Percentiles rank a stretch among this genome's conserved stretches.
Conservation (phyloP, 306 rosid species). For the Vachellia collinsii region DNA sequence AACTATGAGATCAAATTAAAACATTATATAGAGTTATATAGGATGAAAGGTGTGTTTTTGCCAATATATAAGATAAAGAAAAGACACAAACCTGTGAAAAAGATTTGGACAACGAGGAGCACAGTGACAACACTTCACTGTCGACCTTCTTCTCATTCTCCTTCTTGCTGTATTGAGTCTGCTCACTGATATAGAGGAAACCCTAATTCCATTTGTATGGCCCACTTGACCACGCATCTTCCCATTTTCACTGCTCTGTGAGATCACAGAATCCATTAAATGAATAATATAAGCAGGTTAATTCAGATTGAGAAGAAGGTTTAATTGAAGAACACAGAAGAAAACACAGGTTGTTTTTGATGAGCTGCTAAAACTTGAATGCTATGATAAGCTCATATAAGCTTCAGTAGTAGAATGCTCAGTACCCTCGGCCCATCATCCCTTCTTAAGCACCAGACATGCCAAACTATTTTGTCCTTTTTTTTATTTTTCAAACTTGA, state of each 20-base stretch:
- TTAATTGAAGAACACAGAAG: not conserved
- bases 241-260: not conserved
- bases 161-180: constrained; percentile 22
- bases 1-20: not conserved
- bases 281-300: too few species aligned
- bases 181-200: too few species aligned
- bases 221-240: not conserved
- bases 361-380: not conserved
- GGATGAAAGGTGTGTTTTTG: too few species aligned
- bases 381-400: not conserved
- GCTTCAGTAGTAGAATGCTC: not conserved
- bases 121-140: constrained; percentile 16
- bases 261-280: constrained; percentile 29
- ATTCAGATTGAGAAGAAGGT: too few species aligned
- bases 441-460: too few species aligned
- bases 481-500: too few species aligned
- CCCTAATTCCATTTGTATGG: too few species aligned
- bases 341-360: not conserved
- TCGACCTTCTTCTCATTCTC: constrained; percentile 10
- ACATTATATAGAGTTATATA: not conserved
- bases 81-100: constrained; percentile 5
- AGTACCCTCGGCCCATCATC: too few species aligned
- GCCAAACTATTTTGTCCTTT: too few species aligned
- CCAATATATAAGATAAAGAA: too few species aligned
- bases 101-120: constrained; percentile 14